These are phyloP conservation scores for Citrullus colocynthis DNA, from an alignment of 306 rosid genomes.

Conservation along the genomic window DNA sequence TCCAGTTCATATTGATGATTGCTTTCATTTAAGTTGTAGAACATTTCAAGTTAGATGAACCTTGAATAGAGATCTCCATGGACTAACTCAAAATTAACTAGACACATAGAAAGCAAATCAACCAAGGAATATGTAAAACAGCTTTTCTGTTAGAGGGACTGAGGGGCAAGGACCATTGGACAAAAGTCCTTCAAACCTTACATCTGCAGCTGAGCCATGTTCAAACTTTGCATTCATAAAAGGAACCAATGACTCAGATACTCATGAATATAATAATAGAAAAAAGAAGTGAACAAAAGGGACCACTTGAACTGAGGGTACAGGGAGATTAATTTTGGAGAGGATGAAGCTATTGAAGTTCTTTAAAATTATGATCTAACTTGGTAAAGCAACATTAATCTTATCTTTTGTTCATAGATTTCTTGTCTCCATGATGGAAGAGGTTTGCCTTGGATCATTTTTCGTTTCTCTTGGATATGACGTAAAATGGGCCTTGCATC, in stretches of 20 bases:
- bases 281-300: no score
- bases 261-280: no score
- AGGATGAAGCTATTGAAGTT: no score
- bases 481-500: no score
- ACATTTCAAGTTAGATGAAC: neutral
- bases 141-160: neutral
- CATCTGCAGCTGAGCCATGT: neutral
- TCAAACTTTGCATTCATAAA: neutral
- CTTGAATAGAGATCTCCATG: neutral
- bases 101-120: neutral
- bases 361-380: no score
- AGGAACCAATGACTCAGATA: neutral
- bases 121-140: neutral
- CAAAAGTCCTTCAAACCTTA: neutral
- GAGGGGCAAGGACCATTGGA: neutral
- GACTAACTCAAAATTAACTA: neutral
- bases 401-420: no score
- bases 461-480: no score
- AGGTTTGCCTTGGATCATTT: no score
- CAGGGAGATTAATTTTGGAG: no score
- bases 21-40: neutral
- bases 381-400: no score
- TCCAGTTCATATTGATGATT: neutral
- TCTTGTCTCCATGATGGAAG: no score
- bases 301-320: no score